These are phyloP conservation scores for Gonapodya prolifera DNA, from an alignment of 192 early-diverging fungal genomes.

Conservation along the genomic window DNA sequence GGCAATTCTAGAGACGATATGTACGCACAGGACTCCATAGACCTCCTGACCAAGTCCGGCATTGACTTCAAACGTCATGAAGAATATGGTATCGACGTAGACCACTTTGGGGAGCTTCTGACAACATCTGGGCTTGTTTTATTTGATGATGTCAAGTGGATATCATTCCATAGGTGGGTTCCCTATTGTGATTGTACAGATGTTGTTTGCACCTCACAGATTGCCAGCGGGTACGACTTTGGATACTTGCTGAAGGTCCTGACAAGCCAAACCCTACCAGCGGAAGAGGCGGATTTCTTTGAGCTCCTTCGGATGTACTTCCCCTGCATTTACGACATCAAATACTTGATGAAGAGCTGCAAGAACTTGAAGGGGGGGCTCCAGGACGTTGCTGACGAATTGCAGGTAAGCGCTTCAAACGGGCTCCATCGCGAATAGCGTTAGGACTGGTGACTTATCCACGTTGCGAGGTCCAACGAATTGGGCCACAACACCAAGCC, in stretches of 20 bases:
- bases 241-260: slow-evolving; percentile 94
- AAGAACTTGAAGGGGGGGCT: slow-evolving; percentile 92
- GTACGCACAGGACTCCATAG: slow-evolving; percentile 99
- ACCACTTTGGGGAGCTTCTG: slow-evolving; percentile 92
- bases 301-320: slow-evolving; percentile 82
- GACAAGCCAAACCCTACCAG: slow-evolving; percentile 78
- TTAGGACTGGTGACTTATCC: not conserved
- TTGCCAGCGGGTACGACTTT: slow-evolving; percentile 87
- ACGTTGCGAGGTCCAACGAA: slow-evolving; percentile 52
- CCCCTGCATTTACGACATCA: slow-evolving; percentile 99
- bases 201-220: slow-evolving; percentile 13
- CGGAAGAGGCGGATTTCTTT: slow-evolving; percentile 93
- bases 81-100: slow-evolving; percentile 88
- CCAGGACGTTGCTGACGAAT: slow-evolving; percentile 95
- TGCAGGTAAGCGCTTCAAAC: slow-evolving; percentile 44
- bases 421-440: no score
- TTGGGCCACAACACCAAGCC: slow-evolving; percentile 97
- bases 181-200: not conserved
- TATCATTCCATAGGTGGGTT: slow-evolving; percentile 86
- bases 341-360: slow-evolving; percentile 94
- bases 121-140: slow-evolving; percentile 95
- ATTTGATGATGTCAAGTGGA: slow-evolving; percentile 89
- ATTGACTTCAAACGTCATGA: slow-evolving; percentile 97
- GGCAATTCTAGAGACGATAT: slow-evolving; percentile 64
- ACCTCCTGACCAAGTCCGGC: slow-evolving; percentile 89